A percentile compares a stretch with the other conserved stretches of the same genome.
These are phyloP conservation scores for Microdochium nivale DNA, from an alignment of 2,329 filamentous ascomycete genomes.

Conservation along the genomic window DNA sequence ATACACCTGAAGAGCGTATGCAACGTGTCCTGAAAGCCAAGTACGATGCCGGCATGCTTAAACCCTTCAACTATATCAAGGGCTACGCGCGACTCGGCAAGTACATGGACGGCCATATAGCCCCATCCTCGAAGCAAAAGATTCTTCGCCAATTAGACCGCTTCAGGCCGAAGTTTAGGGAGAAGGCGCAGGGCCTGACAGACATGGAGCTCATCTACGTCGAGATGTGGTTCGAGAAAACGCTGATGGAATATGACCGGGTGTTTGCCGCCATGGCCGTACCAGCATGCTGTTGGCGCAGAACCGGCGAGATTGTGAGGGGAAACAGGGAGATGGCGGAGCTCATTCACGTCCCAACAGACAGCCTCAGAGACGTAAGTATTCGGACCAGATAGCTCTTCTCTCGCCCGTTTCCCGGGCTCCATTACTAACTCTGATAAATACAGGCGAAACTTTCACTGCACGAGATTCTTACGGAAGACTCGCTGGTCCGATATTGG, in stretches of 20 bases:
- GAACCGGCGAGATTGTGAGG: constrained; percentile 93
- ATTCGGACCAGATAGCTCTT: constrained; percentile 1
- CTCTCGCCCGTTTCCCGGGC: neutral
- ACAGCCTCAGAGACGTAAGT: constrained; percentile 81
- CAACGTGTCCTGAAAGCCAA: constrained; percentile 89
- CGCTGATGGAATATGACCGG: constrained; percentile 94
- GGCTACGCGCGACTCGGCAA: constrained; percentile 83
- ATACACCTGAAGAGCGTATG: constrained; percentile 90
- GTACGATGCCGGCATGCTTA: constrained; percentile 88
- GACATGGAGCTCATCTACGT: constrained; percentile 92
- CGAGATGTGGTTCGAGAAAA: constrained; percentile 98
- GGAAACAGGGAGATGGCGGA: constrained; percentile 99
- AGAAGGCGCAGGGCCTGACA: constrained; percentile 85
- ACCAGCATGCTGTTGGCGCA: constrained; percentile 91
- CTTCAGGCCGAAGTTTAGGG: constrained; percentile 91
- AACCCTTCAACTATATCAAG: constrained; percentile 97
- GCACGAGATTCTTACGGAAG: constrained; percentile 92
- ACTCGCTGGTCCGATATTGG: constrained; percentile 94
- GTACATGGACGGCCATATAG: constrained; percentile 87
- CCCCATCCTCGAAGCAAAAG: constrained; percentile 74
- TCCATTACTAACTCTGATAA: constrained; percentile 1
- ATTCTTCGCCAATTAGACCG: constrained; percentile 86
- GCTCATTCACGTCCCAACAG: constrained; percentile 85
- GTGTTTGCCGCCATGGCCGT: constrained; percentile 99
- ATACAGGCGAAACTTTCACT: constrained; percentile 81